Evolutionary conservation across 192 early-diverging fungal genomes (phyloP), one percentile per base, ranked within the genome.

Genomic region (Coemansia guatemalensis): DNA sequence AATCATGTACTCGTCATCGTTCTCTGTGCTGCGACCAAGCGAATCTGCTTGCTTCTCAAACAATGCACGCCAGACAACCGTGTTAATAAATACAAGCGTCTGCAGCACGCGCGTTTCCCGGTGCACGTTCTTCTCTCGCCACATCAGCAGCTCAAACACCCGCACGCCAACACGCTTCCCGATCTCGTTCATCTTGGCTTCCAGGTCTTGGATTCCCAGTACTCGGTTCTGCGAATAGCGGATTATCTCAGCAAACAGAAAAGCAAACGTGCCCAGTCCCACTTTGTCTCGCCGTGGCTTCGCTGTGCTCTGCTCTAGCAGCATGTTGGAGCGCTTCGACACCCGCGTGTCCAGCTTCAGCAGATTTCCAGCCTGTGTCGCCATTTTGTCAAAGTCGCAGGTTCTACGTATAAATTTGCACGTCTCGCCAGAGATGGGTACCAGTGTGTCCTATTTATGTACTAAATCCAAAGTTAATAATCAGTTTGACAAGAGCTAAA

Each of bases 1-100:
- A 27, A 99, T 95, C 97, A 99, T 99, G 70, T 98, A 99, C 86
- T 99, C 96, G 65, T 98, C 96, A 27, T 99, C 95, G 68, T 89
- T 92, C 48, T 98, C 96, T 3, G 95, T 97, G 58, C 91, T 90
- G 62, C 94, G 96, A 64, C 98, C 96, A 56, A 99, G 76, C 44
- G 96, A 92, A 80, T 99, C 95, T 5, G 96, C 96, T 62, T 87
- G 86, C 73, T 96, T 97, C 48, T 95, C 96, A 84, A 99, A 99
- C 71, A 99, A 75, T 1, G 85, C 73, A 61, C 95, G 95, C 97
- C 97, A 99, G 18, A 99, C 84, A 2, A 88, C 92, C 1, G 91
- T 90, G 77, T 98, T 90, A 70, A 99, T 93, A 70, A 95, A 99
- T 56, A 93, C 89, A 23, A 99, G 85, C 18, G 95, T 90, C 8